phyloP scores from a whole-genome alignment of 352 stramenopile species.

The Globisporangium viniferum region DNA sequence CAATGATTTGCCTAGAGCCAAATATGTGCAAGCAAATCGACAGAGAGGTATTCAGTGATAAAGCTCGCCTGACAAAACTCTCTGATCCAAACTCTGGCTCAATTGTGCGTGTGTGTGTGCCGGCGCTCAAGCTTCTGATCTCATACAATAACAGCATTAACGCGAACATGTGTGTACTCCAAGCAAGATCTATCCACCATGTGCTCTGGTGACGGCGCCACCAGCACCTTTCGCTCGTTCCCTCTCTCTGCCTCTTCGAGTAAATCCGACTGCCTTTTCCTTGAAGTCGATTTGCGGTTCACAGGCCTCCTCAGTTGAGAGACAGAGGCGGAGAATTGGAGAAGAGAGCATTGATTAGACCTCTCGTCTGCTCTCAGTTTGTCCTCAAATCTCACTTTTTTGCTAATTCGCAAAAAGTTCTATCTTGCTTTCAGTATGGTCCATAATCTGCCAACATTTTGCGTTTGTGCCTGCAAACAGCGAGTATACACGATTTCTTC shows the following conservation, averaged over 20 bases:
- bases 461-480: not conserved
- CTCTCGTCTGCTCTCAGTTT: not conserved
- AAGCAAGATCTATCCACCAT: not conserved
- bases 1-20: not conserved
- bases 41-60: not conserved
- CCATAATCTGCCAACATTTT: conserved; percentile 3
- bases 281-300: conserved; percentile 1
- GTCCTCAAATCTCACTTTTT: not conserved
- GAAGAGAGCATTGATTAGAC: not conserved
- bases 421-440: not conserved
- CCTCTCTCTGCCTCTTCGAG: conserved; percentile 3
- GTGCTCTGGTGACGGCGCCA: not conserved
- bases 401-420: not conserved
- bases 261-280: not conserved
- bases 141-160: not conserved
- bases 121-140: not conserved
- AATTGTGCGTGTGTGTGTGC: not conserved
- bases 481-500: not conserved
- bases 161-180: not conserved
- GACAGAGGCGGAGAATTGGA: not conserved
- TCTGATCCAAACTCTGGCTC: not conserved
- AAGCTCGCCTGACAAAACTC: not conserved
- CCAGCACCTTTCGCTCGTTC: not conserved
- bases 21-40: not conserved
- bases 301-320: not conserved